Base-by-base conservation (phyloP, 116 monocot genomes). In the Phalaenopsis hybrid region DNA sequence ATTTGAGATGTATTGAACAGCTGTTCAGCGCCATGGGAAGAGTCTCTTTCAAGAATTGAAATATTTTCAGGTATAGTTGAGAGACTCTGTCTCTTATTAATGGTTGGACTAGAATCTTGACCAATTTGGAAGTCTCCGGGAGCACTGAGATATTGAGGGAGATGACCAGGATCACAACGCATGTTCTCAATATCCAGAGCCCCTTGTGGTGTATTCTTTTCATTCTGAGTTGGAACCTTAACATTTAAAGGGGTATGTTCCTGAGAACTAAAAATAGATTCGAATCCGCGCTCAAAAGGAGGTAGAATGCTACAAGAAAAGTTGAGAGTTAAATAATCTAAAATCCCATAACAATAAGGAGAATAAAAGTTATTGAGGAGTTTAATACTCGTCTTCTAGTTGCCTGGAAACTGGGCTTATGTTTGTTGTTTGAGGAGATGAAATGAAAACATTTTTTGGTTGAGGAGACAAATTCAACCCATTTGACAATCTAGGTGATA, bases 371-470 rank as follows among this genome's bases (percentile, higher is more conserved):
- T n/a, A 59, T 45, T 18, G 41, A 33, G 48, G 17, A 18, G 79
- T 55, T 57, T 45, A 88, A 74, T 94, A 94, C 94, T 87, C 88
- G 83, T 90, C 90, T 46, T 90, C 90, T 75, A 87, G 89, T 78
- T 86, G 86, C 76, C 41, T 83, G 23, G 61, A 58, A 83, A 79
- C 83, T 75, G 55, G 4, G 44, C 79, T 81, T 69, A 70, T 28
- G 25, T 13, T 18, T 44, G 51, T 81, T 37, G 25, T 58, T 44
- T 65, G 80, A 73, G 88, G 84, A 79, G 89, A 78, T 52, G 82
- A 79, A 76, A 85, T 74, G 4, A 77, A 17, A 45, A 80, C 75
- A 76, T 74, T 74, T 74, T 16, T 82, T 37, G 44, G 58, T 43
- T 57, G 80, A 76, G 87, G 84, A 79, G 89, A 80, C 46, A 81